Evolutionary conservation across 2,329 filamentous ascomycete genomes (phyloP).

Genomic region (Seiridium cupressi): DNA sequence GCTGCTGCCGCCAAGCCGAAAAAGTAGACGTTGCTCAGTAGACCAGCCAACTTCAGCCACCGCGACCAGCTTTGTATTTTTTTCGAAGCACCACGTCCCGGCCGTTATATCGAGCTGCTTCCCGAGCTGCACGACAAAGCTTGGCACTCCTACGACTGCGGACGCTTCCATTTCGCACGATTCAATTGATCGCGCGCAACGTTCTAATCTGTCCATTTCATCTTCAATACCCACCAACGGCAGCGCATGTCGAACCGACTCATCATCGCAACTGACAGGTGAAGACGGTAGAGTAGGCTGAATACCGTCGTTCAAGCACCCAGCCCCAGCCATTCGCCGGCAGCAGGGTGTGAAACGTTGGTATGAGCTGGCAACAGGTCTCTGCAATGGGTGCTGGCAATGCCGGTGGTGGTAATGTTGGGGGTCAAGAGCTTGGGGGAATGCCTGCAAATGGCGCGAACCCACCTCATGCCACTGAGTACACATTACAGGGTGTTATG

Average conservation of each 20-base stretch:
- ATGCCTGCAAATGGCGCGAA: conserved; percentile 41
- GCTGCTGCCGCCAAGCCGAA: not conserved
- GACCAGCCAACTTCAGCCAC: conserved; percentile 1
- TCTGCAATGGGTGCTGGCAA: conserved; percentile 40
- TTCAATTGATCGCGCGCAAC: not conserved
- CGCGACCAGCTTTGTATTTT: not conserved
- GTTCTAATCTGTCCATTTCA: not conserved
- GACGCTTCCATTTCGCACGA: conserved; percentile 3
- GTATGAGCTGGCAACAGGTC: conserved; percentile 35
- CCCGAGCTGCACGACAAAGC: conserved; percentile 9
- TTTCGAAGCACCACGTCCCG: not conserved
- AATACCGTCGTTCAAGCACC: not conserved
- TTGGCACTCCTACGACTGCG: conserved; percentile 20
- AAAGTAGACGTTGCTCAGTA: conserved; percentile 1
- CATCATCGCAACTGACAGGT: not conserved
- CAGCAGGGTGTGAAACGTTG: conserved; percentile 1
- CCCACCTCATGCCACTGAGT: conserved; percentile 59
- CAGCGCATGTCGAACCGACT: conserved; percentile 11
- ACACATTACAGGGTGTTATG: conserved; percentile 80
- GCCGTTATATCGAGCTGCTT: not conserved
- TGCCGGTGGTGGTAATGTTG: conserved; percentile 41
- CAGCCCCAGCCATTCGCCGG: conserved; percentile 1
- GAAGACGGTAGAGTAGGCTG: conserved; percentile 6
- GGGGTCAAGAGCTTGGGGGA: conserved; percentile 36
- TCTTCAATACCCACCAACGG: not conserved